Base-by-base conservation (phyloP, 345 rosid genomes). In the Angophora floribunda region DNA sequence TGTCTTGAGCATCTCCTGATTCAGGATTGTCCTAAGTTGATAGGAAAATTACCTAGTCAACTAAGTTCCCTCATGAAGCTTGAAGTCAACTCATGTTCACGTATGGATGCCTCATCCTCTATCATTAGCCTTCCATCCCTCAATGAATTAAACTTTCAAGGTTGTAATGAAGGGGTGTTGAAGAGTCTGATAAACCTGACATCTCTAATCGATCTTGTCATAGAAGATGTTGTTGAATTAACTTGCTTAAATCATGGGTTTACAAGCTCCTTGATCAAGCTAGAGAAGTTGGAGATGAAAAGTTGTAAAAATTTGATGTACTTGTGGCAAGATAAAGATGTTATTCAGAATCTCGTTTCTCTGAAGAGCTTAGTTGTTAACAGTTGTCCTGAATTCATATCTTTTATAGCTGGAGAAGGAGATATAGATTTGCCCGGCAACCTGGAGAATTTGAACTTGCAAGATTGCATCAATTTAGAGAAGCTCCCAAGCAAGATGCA, bases 291-390 rank as follows among this genome's bases (percentile, higher is more conserved):
- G 86, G 1, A 9, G 45, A 67, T 67, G 0, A 0, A 0, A 0
- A 0, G 6, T 5, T 67, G 79, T 67, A 1, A 1, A 2, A 0
- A 32, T 11, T 67, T 67, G 2, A 30, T 1, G 7, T 16, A 16
- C 41, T 7, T 67, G 11, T 67, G 79, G 45, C 44, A 67, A 30
- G 79, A 67, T 1, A 5, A 0, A 16, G 79, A 30, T 67, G 22
- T 0, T 7, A 32, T 67, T 15, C 6, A 0, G 3, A 32, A 1
- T 30, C 45, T 67, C 1, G 0, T 0, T 14, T 67, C 12, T 67
- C 2, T 67, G 3, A 67, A 67, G 79, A 32, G 44, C 0, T 32
- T 67, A 16, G 6, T 67, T 5, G 2, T 85, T 19, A 0, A 0
- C 0, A 50, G 4, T 17, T 85, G 86, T 85, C 41, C 9, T 0